Evolutionary conservation across 2,329 filamentous ascomycete genomes (phyloP), one percentile per base, ranked within the genome.

Genomic region (Blastomyces parvus): DNA sequence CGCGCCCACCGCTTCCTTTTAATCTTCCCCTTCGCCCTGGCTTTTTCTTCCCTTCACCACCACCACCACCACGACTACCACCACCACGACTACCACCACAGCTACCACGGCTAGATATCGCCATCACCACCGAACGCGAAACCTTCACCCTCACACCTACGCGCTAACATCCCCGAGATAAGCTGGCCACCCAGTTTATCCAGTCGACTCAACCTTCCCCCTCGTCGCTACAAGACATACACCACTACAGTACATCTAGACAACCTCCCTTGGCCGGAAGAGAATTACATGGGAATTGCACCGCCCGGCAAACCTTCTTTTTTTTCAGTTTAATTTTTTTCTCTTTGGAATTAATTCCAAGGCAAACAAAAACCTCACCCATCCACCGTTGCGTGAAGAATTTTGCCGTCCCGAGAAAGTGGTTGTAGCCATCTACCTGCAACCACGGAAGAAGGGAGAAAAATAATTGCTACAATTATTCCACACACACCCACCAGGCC

Each of bases 31-130:
- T 53, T 27, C 46, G 64, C 66, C 62, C 67, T 65, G 62, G 52
- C 65, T 46, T 66, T 62, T 66, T 63, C 66, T 62, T 62, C 66
- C 64, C 65, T 66, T 65, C 65, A 63, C 63, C 65, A 68, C 66
- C 66, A 64, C 61, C 63, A 64, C 65, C 65, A 66, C 65, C 66
- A 61, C 7, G 9, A 30, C 6, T 22, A 52, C 7, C 25, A 19
- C 50, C 50, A 30, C 17, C 22, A 30, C 13, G 5, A 13, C 6
- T 7, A 52, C 22, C 22, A 52, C 46, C 46, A 25, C 46, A 3
- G 13, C 22, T 17, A 52, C 5, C 25, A 30, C 48, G 33, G 33
- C 48, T 27, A 11, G 11, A 30, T n/a, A 50, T 3, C 48, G 9
- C 9, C 46, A 4, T 22, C 44, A 48, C 17, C 44, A 48, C 17